Percentiles rank a stretch among this genome's conserved stretches.
Evolutionary conservation across 2,329 filamentous ascomycete genomes (phyloP).

Genomic region (Zymoseptoria passerinii): DNA sequence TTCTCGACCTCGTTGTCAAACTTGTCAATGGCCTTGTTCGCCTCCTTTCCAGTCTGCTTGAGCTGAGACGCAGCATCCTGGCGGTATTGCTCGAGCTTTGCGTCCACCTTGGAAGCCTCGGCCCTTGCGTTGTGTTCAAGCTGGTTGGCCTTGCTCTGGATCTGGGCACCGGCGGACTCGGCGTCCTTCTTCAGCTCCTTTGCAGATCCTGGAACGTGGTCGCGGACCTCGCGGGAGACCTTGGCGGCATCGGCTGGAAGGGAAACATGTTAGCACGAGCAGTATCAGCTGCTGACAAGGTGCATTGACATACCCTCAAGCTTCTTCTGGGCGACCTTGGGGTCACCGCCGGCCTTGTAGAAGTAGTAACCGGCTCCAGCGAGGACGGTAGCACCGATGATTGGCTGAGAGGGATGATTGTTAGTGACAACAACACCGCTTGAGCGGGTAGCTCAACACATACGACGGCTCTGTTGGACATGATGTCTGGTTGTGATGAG

Average conservation of each 20-base stretch:
- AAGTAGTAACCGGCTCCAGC: slow-evolving; percentile 78
- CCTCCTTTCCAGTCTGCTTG: slow-evolving; percentile 52
- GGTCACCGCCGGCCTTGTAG: slow-evolving; percentile 73
- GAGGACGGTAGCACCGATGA: slow-evolving; percentile 51
- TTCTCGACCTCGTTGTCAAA: slow-evolving; percentile 68
- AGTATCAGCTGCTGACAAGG: neutral
- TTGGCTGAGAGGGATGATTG: slow-evolving; percentile 1
- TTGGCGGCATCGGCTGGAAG: slow-evolving; percentile 64
- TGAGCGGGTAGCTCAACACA: neutral
- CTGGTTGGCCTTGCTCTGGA: slow-evolving; percentile 54
- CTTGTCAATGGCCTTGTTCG: slow-evolving; percentile 57
- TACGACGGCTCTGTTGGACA: slow-evolving; percentile 17
- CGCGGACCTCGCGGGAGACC: slow-evolving; percentile 57
- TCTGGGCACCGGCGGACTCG: slow-evolving; percentile 29
- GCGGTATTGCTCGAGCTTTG: slow-evolving; percentile 19
- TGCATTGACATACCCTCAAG: slow-evolving; percentile 59
- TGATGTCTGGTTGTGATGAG: slow-evolving; percentile 10
- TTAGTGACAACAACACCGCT: neutral
- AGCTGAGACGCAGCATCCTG: slow-evolving; percentile 46
- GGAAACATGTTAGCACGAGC: slow-evolving; percentile 1
- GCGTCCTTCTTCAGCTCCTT: slow-evolving; percentile 57
- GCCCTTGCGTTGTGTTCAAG: slow-evolving; percentile 55
- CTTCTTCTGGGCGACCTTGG: slow-evolving; percentile 77
- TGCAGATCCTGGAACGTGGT: slow-evolving; percentile 54
- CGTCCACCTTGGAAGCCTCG: slow-evolving; percentile 28